phyloP scores from a whole-genome alignment of 345 rosid genomes.

The Eucalyptus marginata region DNA sequence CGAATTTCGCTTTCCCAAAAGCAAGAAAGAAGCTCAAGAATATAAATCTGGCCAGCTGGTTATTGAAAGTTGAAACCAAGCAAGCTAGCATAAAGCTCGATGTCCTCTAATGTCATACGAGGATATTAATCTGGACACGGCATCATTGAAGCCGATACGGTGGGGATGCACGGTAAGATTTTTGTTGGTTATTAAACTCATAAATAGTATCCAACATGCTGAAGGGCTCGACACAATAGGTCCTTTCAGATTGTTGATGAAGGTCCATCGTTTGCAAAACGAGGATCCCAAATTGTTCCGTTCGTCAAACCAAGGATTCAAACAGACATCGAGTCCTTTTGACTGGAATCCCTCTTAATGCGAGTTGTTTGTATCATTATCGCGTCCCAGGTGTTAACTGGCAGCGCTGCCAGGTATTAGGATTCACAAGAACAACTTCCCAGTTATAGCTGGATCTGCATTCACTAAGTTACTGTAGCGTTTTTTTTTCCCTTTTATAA shows the following conservation, averaged over 20 bases:
- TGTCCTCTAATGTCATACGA: conserved; percentile 48
- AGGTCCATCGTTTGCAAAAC: conserved; percentile 12
- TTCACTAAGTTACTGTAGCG: too few relatives aligned
- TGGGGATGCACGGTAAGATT: conserved; percentile 79
- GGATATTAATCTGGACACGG: conserved; percentile 66
- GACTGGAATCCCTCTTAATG: too few relatives aligned
- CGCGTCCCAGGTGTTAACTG: too few relatives aligned
- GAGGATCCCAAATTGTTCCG: too few relatives aligned
- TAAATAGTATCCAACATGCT: neutral
- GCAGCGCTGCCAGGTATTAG: too few relatives aligned
- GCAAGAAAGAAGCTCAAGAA: conserved; percentile 14
- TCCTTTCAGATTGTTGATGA: conserved; percentile 85
- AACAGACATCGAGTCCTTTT: too few relatives aligned
- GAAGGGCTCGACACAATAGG: neutral
- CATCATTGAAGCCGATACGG: conserved; percentile 82
- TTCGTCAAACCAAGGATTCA: too few relatives aligned
- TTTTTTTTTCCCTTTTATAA: too few relatives aligned
- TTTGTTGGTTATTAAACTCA: neutral
- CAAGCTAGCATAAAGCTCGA: conserved; percentile 93
- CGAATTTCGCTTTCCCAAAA: conserved; percentile 71
- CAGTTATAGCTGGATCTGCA: too few relatives aligned
- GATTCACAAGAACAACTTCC: too few relatives aligned
- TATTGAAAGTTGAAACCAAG: conserved; percentile 72
- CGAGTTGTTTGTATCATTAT: too few relatives aligned
- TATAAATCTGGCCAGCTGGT: conserved; percentile 59